phyloP scores from a whole-genome alignment of 1,284 basidiomycete genomes.

The Leccinum subrobustum region DNA sequence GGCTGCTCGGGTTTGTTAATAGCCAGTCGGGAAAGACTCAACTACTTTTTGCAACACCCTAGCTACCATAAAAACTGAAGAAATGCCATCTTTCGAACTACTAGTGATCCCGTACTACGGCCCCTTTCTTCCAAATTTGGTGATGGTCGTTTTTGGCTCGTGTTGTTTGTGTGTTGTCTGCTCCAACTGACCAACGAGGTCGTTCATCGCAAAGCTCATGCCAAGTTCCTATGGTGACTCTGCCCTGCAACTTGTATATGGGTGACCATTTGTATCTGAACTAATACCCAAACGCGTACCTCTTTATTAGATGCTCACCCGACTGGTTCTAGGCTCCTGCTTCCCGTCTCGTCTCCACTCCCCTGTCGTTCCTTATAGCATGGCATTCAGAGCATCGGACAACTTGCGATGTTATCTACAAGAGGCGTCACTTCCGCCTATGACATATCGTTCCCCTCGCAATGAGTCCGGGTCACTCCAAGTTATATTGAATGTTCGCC shows the following conservation, averaged over 20 bases:
- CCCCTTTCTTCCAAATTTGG: constrained; percentile 9
- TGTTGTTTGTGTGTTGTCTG: constrained; percentile 11
- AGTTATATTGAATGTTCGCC: constrained; percentile 43
- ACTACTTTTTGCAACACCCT: background rate
- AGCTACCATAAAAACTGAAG: background rate
- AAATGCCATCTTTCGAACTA: background rate
- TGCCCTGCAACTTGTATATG: background rate
- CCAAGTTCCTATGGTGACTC: constrained; percentile 25
- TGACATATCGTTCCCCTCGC: constrained; percentile 38
- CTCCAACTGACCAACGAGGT: background rate
- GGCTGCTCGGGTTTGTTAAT: background rate
- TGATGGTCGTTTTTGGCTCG: constrained; percentile 12
- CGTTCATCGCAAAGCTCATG: background rate
- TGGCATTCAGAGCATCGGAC: constrained; percentile 37
- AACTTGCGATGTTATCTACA: constrained; percentile 50
- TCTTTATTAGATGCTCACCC: background rate
- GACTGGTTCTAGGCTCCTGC: background rate
- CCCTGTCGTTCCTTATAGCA: constrained; percentile 7
- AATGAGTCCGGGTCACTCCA: constrained; percentile 44
- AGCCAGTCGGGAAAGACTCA: background rate
- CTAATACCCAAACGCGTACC: background rate
- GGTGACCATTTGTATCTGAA: background rate
- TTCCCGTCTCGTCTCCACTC: constrained; percentile 1
- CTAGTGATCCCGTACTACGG: background rate
- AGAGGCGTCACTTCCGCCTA: constrained; percentile 46